Base-by-base conservation (phyloP, 1,284 basidiomycete genomes). In the Somion occarium region DNA sequence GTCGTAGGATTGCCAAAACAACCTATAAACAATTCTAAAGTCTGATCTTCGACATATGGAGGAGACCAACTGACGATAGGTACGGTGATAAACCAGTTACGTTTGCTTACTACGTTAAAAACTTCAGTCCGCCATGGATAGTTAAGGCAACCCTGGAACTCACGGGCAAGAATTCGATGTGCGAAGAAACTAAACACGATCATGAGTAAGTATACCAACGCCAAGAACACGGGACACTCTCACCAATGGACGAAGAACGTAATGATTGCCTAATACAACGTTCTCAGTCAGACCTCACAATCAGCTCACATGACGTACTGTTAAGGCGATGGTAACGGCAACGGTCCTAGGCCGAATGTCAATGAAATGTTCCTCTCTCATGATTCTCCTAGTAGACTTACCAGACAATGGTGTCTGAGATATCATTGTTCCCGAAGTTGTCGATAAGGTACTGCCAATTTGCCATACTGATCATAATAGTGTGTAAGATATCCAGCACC, bases 181-280 rank as follows among this genome's bases (percentile, higher is more conserved):
- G 46, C 39, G 43, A 57, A 57, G 43, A 57, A 57, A 30, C 56
- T 57, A 23, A 11, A 41, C 5, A 27, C 7, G 12, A 30, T 11
- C 37, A 38, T 24, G 19, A 26, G 22, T 7, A 45, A 44, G 18
- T 30, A 5, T 18, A 19, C 15, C 24, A 26, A 19, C 12, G 20
- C 39, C 4, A 22, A 12, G 9, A 13, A 37, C 3, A 41, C 2
- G 20, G 25, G 4, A 30, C 20, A 25, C 7, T 42, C 56, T 18
- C 34, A 57, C 56, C 47, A 44, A 45, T 57, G 56, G 12, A 54
- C 53, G 7, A 55, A 15, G 26, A 52, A 57, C 5, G 56, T 57
- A 5, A 57, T 48, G 24, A 53, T 7, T n/a, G 56, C 56, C 56
- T 57, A 20, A 15, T 25, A 19, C n/a, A 23, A 44, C 9, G 37